A percentile compares a stretch with the other conserved stretches of the same genome.
Evolutionary conservation across 129 eudicot species (phyloP).

Genomic region (Helianthus annuus): HanXRQr2.0-SUNRISE NC_035435.2:139774060-139774559

Average conservation of each 20-base stretch:
- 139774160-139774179: constrained; percentile 14
- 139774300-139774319: constrained; percentile 90
- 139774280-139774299: constrained; percentile 70
- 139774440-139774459: constrained; percentile 45
- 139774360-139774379: constrained; percentile 28
- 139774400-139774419: constrained; percentile 15
- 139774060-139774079: constrained; percentile 23
- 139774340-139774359: constrained; percentile 25
- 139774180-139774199: constrained; percentile 23
- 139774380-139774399: constrained; percentile 1
- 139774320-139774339: constrained; percentile 55
- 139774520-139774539: constrained; percentile 29
- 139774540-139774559: constrained; percentile 22
- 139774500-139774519: constrained; percentile 51
- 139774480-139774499: constrained; percentile 23
- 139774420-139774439: constrained; percentile 8
- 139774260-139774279: constrained; percentile 32
- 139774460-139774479: constrained; percentile 16
- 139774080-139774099: constrained; percentile 13
- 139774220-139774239: constrained; percentile 23
- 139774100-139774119: constrained; percentile 27
- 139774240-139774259: constrained; percentile 14
- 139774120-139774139: constrained; percentile 13
- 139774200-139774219: constrained; percentile 19
- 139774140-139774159: constrained; percentile 26